Base-by-base conservation (phyloP, 2,329 filamentous ascomycete genomes). In the Aureobasidium namibiae region DNA sequence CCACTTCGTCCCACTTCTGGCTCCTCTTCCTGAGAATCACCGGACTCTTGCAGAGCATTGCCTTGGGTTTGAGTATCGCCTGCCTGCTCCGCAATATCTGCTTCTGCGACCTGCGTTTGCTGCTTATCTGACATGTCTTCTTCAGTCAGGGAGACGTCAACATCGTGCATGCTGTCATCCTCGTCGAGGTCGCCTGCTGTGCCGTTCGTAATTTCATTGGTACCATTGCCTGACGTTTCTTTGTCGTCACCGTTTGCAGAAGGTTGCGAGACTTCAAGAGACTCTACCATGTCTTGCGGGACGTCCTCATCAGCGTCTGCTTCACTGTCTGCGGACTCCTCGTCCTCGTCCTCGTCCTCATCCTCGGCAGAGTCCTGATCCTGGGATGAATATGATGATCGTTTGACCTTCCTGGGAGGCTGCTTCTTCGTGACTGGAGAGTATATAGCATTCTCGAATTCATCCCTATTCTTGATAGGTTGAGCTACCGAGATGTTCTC, bases 21-120 rank as follows among this genome's bases (percentile, higher is more conserved):
- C 9, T 66, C 67, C 11, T 56, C 61, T 21, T 66, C 63, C 16
- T 69, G 67, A 7, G 54, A 63, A 23, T 49, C 33, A 2, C 29
- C 4, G 1, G 57, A 38, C 16, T 13, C 41, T 49, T 49, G 23
- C 9, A 18, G 11, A 33, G 18, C 49, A 4, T 7, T 65, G 63
- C n/a, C n/a, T 5, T 67, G 64, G 18, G 44, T 63, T 13, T 62
- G 60, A 45, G 49, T 60, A 21, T 38, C 54, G 11, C 60, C 60
- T 11, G 58, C 42, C 18, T 61, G 61, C 33, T 54, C 59, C 23
- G 18, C 26, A 18, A 31, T 41, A n/a, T 53, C 56, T 6, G 53
- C 60, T 24, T 64, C 64, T 31, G 34, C 14, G 5, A 4, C 3
- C 34, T 23, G 29, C 7, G 18, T 14, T 31, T 64, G 62, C 23